Evolutionary conservation across 163 green algal species (phyloP), one percentile per base, ranked within the genome.

Genomic region (Coccomyxa subellipsoidea): DNA sequence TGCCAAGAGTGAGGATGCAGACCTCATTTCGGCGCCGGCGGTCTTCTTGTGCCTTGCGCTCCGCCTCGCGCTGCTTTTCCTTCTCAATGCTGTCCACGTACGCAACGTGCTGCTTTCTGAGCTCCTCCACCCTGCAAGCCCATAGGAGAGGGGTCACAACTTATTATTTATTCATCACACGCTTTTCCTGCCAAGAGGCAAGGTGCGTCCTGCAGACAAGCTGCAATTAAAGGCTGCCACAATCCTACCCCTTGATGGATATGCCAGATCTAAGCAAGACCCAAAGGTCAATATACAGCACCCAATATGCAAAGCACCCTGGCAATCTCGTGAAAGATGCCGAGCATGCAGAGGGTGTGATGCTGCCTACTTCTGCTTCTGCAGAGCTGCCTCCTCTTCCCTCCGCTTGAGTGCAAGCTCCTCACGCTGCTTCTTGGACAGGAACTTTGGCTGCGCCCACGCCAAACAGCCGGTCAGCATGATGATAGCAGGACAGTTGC

Each of bases 391-490:
- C 73, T 93, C 87, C 71, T 91, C 87, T 83, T 94, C 71, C 36
- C 91, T 82, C 73, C 88, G 85, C 87, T 96, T 77, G 73, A 98
- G 84, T 6, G 95, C 95, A 38, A 95, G 85, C 79, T 93, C 88
- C 81, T 96, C 87, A 12, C 96, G 85, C 89, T 98, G 88, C 81
- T 95, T 89, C 89, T 98, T 98, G 40, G 91, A 94, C 40, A 98
- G 77, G 82, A 98, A 99, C 79, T 95, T 93, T 10, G 96, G 96
- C 90, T 96, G 90, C 34, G 80, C 25, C 23, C 2, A 80, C 37
- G 7, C 12, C 21, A 70, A 18, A 80, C n/a, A 39, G 38, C 18
- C 35, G 37, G 76, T 76, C 39, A 70, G 76, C 76, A 37, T n/a
- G n/a, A n/a, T n/a, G n/a, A n/a, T n/a, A n/a, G n/a, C n/a, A n/a